phyloP scores from a whole-genome alignment of 495 filamentous ascomycete genomes.

The Tricharina praecox region DNA sequence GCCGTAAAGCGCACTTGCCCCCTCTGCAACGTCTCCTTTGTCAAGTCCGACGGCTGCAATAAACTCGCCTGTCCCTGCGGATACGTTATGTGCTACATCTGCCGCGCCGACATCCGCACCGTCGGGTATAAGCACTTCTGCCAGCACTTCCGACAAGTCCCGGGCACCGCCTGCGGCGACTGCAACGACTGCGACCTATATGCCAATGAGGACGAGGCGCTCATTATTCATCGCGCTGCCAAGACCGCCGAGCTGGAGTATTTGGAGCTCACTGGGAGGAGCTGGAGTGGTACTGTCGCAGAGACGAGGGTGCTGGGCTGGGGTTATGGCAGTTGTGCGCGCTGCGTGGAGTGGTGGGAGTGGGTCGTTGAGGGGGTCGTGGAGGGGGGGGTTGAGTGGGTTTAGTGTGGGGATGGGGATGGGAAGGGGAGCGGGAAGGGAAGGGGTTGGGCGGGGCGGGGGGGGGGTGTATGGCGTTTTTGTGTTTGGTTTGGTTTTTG shows the following conservation, averaged over 20 bases:
- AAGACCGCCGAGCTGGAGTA: constrained; percentile 69
- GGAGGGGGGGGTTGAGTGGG: not conserved
- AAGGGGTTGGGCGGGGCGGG: not conserved
- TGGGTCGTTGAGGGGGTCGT: not conserved
- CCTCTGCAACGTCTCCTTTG: constrained; percentile 70
- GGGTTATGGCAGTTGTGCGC: not conserved
- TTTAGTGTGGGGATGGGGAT: not conserved
- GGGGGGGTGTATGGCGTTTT: not conserved
- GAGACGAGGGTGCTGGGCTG: not conserved
- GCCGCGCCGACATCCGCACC: constrained; percentile 28
- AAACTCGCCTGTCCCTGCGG: constrained; percentile 95
- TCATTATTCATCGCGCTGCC: constrained; percentile 54
- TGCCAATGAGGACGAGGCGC: constrained; percentile 67
- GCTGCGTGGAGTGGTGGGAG: not conserved
- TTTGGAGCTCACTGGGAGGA: constrained; percentile 37
- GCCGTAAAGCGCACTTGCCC: constrained; percentile 94
- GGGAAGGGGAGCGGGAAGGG: not conserved
- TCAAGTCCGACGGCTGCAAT: constrained; percentile 87
- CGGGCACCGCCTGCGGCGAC: constrained; percentile 50
- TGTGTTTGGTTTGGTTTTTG: not conserved
- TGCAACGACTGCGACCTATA: constrained; percentile 87
- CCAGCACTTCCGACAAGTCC: constrained; percentile 74
- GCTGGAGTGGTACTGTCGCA: not conserved
- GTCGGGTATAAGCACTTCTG: constrained; percentile 84
- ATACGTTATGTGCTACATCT: constrained; percentile 68